Evolutionary conservation across 2,329 filamentous ascomycete species (phyloP), one percentile per base, ranked within the genome.

Genomic region (Colletotrichum brevisporum): DNA sequence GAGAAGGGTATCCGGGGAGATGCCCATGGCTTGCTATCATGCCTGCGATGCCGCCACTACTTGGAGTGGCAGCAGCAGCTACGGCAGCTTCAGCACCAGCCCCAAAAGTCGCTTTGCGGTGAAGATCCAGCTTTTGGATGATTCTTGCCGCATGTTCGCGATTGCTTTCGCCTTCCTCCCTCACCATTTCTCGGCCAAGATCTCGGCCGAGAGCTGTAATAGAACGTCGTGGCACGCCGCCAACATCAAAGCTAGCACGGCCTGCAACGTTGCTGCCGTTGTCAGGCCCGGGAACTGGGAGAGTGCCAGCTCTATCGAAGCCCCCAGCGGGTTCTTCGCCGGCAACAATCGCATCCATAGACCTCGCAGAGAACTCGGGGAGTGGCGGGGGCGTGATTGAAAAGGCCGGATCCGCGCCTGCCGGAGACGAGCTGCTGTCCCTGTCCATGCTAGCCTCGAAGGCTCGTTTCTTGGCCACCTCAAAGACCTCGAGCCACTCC

Each of bases 401-500:
- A 81, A 98, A 99, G 13, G 96, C 96, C 61, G 95, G 90, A 74
- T 92, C 91, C 54, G 86, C 76, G 26, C 84, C 83, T 26, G 86
- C 85, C 5, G 84, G 80, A 5, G 86, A 76, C 2, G 82, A 78
- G 24, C 79, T 81, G 63, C 78, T 83, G 56, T 85, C 85, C 58
- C 85, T 82, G 39, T 84, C 85, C 72, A 90, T 87, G 75, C 85
- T 91, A 16, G 86, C 91, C 77, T 98, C 94, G 55, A 99, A 89
- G 0, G 95, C 95, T 77, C 92, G 94, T 74, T 95, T 94, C 82
- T 99, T 99, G 61, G 95, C 95, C 16, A 95, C 89, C 74, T 99
- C 95, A 74, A 99, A 98, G 0, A 95, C 91, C 72, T 93, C 90
- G 63, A 99, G 90, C 96, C 96, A 99, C 75, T 97, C 93, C 67